A percentile compares a stretch with the other conserved stretches of the same genome.
Evolutionary conservation across 1,284 basidiomycete species (phyloP).

Genomic region (Cutaneotrichosporon sp.): DNA sequence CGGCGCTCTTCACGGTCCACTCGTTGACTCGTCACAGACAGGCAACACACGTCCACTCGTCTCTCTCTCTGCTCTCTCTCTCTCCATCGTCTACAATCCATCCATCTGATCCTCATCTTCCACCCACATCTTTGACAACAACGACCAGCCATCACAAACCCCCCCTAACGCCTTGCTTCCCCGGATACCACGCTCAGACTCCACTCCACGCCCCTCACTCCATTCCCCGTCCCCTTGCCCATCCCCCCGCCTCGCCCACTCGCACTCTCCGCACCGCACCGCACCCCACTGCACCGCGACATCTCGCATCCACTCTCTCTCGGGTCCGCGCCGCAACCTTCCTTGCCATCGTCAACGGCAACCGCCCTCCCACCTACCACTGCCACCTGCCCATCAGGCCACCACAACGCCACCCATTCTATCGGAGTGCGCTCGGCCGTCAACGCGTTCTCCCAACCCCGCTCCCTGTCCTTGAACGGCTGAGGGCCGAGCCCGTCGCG

Average conservation of each 20-base stretch:
- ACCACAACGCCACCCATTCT: not conserved
- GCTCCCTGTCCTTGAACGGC: not conserved
- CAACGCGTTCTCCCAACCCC: not conserved
- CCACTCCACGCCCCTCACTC: not conserved
- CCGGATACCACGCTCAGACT: not conserved
- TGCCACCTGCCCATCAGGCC: not conserved
- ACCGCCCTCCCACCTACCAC: not conserved
- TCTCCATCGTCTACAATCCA: too few species aligned
- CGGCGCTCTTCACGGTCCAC: not conserved
- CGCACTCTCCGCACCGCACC: not conserved
- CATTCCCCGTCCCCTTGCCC: not conserved
- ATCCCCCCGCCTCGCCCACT: not conserved
- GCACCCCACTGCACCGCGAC: too few species aligned
- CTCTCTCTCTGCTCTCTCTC: too few species aligned
- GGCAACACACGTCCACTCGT: too few species aligned
- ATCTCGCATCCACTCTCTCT: not conserved
- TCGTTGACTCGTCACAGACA: not conserved
- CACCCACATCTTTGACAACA: not conserved
- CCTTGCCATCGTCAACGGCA: not conserved
- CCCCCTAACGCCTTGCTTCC: slow-evolving; percentile 2
- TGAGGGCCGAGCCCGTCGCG: slow-evolving; percentile 1
- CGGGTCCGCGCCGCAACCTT: not conserved
- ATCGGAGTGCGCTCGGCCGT: not conserved
- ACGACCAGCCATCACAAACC: not conserved
- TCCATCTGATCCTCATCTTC: too few species aligned